These are phyloP conservation scores for Buddleja alternifolia DNA, from an alignment of 257 asterid species.

Conservation along the genomic window DNA sequence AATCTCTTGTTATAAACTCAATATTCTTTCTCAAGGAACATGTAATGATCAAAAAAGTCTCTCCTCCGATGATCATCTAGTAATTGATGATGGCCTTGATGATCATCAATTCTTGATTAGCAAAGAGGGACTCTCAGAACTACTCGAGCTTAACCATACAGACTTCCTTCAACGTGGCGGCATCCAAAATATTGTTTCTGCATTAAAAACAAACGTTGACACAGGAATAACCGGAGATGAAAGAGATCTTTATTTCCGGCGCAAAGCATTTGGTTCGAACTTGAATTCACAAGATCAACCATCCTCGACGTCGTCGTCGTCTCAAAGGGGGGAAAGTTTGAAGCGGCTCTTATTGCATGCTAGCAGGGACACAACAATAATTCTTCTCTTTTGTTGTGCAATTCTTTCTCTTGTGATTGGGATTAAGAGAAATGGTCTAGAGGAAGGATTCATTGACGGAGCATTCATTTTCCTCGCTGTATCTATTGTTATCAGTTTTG, in stretches of 20 bases:
- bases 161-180: constrained; percentile 4
- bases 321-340: not conserved
- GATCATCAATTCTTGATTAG: constrained; percentile 1
- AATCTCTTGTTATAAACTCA: no score
- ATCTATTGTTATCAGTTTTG: constrained; percentile 22
- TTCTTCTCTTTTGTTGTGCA: constrained; percentile 45
- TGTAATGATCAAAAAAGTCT: no score
- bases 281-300: not conserved
- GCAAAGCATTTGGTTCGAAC: constrained; percentile 36
- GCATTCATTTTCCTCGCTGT: constrained; percentile 27
- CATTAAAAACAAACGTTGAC: constrained; percentile 28
- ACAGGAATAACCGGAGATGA: constrained; percentile 38
- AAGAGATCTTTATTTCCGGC: constrained; percentile 34
- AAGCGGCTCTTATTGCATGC: constrained; percentile 26
- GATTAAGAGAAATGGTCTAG: constrained; percentile 33
- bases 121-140: constrained; percentile 1
- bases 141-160: constrained; percentile 7
- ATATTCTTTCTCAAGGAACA: no score
- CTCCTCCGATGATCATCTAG: no score
- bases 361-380: constrained; percentile 34
- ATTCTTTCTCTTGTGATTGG: constrained; percentile 41
- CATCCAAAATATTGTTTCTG: constrained; percentile 6
- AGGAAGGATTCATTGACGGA: constrained; percentile 34
- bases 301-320: no score
- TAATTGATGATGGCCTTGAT: no score